A percentile compares a stretch with the other conserved stretches of the same genome.
These are phyloP conservation scores for Xerocomellus dryophilus DNA, from an alignment of 768 basidiomycete genomes.

Conservation along the genomic window DNA sequence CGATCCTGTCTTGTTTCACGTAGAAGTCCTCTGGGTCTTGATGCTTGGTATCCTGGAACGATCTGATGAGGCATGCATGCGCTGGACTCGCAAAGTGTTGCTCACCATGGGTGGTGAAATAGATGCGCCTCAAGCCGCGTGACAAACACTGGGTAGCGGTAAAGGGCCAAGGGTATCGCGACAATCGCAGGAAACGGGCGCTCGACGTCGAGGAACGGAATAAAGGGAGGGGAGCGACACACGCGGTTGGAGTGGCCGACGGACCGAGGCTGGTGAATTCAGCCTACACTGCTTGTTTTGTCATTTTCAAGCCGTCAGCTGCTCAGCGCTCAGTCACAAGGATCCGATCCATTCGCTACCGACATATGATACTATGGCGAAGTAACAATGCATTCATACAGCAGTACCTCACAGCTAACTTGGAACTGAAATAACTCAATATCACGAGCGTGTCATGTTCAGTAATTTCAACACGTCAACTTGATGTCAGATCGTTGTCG, in stretches of 20 bases:
- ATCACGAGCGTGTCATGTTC: background rate
- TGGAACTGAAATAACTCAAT: background rate
- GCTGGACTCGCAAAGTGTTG: background rate
- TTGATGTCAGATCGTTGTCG: background rate
- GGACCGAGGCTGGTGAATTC: constrained; percentile 8
- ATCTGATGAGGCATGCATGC: constrained; percentile 8
- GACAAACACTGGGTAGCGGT: constrained; percentile 4
- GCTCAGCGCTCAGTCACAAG: background rate
- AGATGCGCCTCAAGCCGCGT: constrained; percentile 10
- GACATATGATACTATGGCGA: no score
- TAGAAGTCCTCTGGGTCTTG: constrained; percentile 97
- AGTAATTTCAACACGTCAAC: constrained; percentile 6
- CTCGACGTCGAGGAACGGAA: constrained; percentile 7
- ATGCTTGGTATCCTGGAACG: constrained; percentile 54
- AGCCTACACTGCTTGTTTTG: constrained; percentile 26
- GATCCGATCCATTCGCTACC: background rate
- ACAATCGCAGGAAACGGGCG: background rate
- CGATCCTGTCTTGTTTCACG: constrained; percentile 96
- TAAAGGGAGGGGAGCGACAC: background rate
- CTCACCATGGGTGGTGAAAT: constrained; percentile 19
- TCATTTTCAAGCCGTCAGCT: constrained; percentile 31
- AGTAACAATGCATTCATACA: background rate
- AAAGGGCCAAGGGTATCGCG: constrained; percentile 4
- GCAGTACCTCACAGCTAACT: background rate
- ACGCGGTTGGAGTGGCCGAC: constrained; percentile 6